Conservation (phyloP, 78 protist genomes). For the Tieghemostelium lacteum region DNA sequence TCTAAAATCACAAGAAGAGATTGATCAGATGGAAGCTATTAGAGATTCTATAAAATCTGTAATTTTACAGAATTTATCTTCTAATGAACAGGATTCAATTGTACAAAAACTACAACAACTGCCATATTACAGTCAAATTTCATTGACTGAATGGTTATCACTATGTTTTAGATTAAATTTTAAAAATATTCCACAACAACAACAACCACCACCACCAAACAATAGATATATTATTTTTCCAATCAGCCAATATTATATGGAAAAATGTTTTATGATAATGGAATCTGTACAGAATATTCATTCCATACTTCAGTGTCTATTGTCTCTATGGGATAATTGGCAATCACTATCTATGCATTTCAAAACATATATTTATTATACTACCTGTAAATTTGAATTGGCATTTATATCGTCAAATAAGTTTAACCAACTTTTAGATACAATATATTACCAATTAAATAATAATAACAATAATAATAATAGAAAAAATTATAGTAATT, state of each 20-base stretch:
- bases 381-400: conserved; percentile 30
- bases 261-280: conserved; percentile 54
- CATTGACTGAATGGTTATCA: conserved; percentile 70
- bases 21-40: conserved; percentile 23
- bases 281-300: conserved; percentile 29
- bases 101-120: background rate
- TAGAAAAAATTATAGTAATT: background rate
- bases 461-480: background rate
- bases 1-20: conserved; percentile 27
- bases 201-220: no score
- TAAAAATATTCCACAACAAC: background rate
- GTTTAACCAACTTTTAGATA: conserved; percentile 6
- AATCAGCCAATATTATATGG: conserved; percentile 8
- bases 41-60: conserved; percentile 3
- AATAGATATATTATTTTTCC: conserved; percentile 25
- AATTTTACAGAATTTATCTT: background rate
- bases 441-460: background rate
- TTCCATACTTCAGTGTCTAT: conserved; percentile 37
- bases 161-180: conserved; percentile 50
- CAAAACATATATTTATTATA: conserved; percentile 21
- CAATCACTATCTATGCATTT: background rate
- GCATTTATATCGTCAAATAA: conserved; percentile 19
- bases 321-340: conserved; percentile 49
- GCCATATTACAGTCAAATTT: conserved; percentile 52
- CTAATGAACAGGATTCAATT: no score